Base-by-base conservation (phyloP, 2,329 filamentous ascomycete species). In the Colletotrichum aenigma region DNA sequence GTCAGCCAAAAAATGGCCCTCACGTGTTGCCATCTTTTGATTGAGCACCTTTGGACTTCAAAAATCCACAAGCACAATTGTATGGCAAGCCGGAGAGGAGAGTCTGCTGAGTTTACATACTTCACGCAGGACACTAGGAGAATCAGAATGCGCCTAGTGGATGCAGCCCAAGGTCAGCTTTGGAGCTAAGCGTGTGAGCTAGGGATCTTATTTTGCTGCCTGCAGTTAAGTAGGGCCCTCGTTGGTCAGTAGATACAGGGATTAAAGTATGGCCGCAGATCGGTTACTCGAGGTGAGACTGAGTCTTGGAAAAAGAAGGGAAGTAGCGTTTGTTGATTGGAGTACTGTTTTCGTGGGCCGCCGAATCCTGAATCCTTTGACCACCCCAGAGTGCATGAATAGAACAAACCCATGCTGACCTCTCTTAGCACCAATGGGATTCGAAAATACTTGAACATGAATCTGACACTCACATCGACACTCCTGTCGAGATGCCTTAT, bases 401-500 rank as follows among this genome's bases (percentile, higher is more conserved):
- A 48, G 9, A 48, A 48, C 8, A 48, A 4, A 48, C 9, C 18
- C 38, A 48, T 48, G 18, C 18, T 48, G 38, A 0, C 43, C 9
- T 48, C 18, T 48, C 18, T 21, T 13, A 48, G 10, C 43, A 21
- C 18, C n/a, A n/a, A n/a, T 43, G 16, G 4, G 18, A 9, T 43
- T n/a, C 1, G 8, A 3, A 48, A 1, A 12, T 12, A 48, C 43
- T 48, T 48, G 10, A 12, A 48, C 18, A 48, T 0, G n/a, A 48
- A 0, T 21, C 1, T 1, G 18, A 6, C 18, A 48, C 1, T 21
- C 43, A 21, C 43, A 10, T n/a, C 4, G 0, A 43, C 36, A 34
- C 7, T 38, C 16, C 36, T 38, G 7, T 43, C 0, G 38, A 43
- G 38, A 0, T 43, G 16, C 5, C 38, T 1, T 6, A 18, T 8